Percentiles rank a stretch among this genome's conserved stretches.
phyloP scores from a whole-genome alignment of 2,329 filamentous ascomycete species.

The Bertia moriformis region DNA sequence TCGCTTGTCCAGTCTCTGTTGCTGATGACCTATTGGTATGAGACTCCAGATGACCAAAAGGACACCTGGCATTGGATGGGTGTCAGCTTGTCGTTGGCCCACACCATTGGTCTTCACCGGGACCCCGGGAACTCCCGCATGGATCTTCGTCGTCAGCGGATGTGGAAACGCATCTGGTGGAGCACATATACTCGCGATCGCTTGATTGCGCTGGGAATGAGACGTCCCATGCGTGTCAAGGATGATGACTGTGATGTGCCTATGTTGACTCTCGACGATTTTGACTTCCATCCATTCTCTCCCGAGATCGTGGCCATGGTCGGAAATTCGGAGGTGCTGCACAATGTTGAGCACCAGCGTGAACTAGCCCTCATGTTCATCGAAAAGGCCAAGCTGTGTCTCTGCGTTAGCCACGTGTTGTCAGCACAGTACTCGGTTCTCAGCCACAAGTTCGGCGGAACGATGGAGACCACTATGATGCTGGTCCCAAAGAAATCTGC shows the following conservation, averaged over 20 bases:
- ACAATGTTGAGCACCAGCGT: slow-evolving; percentile 59
- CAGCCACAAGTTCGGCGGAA: slow-evolving; percentile 65
- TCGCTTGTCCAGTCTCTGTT: slow-evolving; percentile 76
- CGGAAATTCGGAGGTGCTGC: slow-evolving; percentile 53
- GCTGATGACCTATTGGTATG: slow-evolving; percentile 95
- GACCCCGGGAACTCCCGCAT: slow-evolving; percentile 68
- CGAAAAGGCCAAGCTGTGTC: slow-evolving; percentile 75
- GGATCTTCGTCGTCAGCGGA: slow-evolving; percentile 55
- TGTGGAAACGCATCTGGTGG: slow-evolving; percentile 98
- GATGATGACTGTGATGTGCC: slow-evolving; percentile 87
- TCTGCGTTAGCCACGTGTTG: slow-evolving; percentile 79
- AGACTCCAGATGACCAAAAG: slow-evolving; percentile 91
- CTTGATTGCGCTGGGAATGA: slow-evolving; percentile 83
- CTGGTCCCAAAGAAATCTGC: slow-evolving; percentile 76
- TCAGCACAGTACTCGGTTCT: slow-evolving; percentile 85
- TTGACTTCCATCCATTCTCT: slow-evolving; percentile 59
- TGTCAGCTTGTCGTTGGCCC: slow-evolving; percentile 78
- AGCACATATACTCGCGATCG: slow-evolving; percentile 91
- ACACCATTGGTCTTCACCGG: slow-evolving; percentile 84
- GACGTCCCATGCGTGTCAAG: slow-evolving; percentile 81
- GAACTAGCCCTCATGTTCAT: slow-evolving; percentile 80
- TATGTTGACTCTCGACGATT: slow-evolving; percentile 73
- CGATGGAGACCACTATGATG: slow-evolving; percentile 71
- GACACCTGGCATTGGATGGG: slow-evolving; percentile 99
- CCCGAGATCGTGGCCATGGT: slow-evolving; percentile 56